Conservation (phyloP, 805 yeast species). For the Candida bentonensis region DNA sequence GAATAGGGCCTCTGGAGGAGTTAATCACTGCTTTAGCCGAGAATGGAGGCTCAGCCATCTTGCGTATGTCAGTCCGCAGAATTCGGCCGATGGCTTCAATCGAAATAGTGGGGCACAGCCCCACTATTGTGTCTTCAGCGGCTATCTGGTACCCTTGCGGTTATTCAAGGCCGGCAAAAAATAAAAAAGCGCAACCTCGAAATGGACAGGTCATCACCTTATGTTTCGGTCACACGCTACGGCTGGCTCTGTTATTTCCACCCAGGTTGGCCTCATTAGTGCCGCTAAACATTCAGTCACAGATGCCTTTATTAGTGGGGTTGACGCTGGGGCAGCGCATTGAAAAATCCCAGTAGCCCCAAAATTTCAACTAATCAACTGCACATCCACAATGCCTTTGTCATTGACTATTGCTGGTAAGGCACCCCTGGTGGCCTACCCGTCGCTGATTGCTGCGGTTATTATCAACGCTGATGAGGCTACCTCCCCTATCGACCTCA, state of each 20-base stretch:
- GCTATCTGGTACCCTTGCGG: neutral
- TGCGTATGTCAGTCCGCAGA: neutral
- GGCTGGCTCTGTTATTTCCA: too few relatives aligned
- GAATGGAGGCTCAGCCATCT: constrained; percentile 12
- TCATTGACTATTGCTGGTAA: constrained; percentile 64
- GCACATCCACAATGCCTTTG: neutral
- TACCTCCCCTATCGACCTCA: constrained; percentile 36
- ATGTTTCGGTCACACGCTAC: too few relatives aligned
- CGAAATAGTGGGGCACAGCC: neutral
- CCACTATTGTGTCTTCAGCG: neutral
- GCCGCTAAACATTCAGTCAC: too few relatives aligned
- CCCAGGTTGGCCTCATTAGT: too few relatives aligned
- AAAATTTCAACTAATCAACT: neutral
- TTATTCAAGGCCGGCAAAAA: neutral
- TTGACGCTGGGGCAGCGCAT: too few relatives aligned
- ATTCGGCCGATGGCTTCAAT: too few relatives aligned
- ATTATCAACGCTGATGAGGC: constrained; percentile 41
- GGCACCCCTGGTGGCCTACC: constrained; percentile 72
- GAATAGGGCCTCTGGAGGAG: constrained; percentile 47
- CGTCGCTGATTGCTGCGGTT: constrained; percentile 64
- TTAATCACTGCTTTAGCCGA: constrained; percentile 32
- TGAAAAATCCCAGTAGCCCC: neutral
- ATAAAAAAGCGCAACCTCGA: neutral
- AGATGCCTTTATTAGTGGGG: too few relatives aligned
- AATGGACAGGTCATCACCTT: neutral